These are phyloP conservation scores for Lyophyllum shimeji DNA, from an alignment of 768 basidiomycete genomes.

Conservation along the genomic window DNA sequence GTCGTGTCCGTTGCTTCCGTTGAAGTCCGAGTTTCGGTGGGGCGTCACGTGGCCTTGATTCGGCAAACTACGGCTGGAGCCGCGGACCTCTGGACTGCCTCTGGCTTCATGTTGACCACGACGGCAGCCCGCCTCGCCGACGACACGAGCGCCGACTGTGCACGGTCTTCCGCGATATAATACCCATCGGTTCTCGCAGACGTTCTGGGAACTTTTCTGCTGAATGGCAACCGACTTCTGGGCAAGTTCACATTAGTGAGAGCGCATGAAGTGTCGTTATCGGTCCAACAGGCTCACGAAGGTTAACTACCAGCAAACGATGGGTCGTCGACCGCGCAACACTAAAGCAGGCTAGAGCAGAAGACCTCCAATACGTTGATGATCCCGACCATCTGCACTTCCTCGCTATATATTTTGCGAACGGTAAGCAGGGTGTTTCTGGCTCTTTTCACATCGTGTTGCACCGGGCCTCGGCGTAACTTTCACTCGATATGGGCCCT, in stretches of 20 bases:
- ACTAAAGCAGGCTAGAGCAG: slow-evolving; percentile 67
- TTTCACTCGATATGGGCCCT: background rate
- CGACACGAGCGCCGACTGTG: background rate
- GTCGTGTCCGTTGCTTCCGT: slow-evolving; percentile 9
- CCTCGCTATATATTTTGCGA: slow-evolving; percentile 86
- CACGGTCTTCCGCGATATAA: background rate
- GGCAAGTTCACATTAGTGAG: slow-evolving; percentile 87
- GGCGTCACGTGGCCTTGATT: background rate
- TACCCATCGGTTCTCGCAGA: background rate
- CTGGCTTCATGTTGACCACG: slow-evolving; percentile 1
- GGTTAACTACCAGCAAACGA: slow-evolving; percentile 62
- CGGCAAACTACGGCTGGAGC: background rate
- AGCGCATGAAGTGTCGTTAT: slow-evolving; percentile 27
- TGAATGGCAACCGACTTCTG: slow-evolving; percentile 90
- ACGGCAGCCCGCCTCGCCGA: slow-evolving; percentile 2
- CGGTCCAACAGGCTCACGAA: slow-evolving; percentile 12
- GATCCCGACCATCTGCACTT: slow-evolving; percentile 78
- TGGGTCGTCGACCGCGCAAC: slow-evolving; percentile 88
- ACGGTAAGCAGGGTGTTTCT: slow-evolving; percentile 45
- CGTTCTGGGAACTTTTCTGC: background rate
- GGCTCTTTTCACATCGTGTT: background rate
- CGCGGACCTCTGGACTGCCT: too few relatives aligned
- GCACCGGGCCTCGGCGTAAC: background rate
- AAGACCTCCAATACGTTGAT: slow-evolving; percentile 79
- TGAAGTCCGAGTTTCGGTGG: slow-evolving; percentile 4